Evolutionary conservation across 495 filamentous ascomycete species (phyloP), one percentile per base, ranked within the genome.

Genomic region (Aspergillus avenaceus): DNA sequence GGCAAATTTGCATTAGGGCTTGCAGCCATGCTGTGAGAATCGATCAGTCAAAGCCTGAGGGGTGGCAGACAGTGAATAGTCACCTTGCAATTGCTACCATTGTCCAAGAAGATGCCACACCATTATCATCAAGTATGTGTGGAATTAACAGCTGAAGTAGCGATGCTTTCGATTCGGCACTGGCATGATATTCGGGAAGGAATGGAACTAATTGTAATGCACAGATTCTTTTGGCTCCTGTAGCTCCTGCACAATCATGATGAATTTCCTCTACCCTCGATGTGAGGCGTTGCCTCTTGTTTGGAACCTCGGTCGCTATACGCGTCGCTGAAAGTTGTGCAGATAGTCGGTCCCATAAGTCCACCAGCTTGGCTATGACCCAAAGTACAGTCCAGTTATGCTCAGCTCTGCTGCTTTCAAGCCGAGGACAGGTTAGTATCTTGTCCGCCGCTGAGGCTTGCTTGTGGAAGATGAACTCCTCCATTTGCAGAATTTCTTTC

Each of bases 151-250:
- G 65, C 41, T 77, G 71, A n/a, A 85, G 41, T 5, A 74, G 58
- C 7, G 56, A 58, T 11, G 64, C 63, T 43, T 78, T 77, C 13
- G 64, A 64, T n/a, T 75, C 73, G 34, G 72, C 29, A 14, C 56
- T 55, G 7, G 57, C 47, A 50, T 64, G 66, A 21, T 67, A 61
- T 29, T 75, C 70, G 22, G 77, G 62, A 23, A 90, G 72, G 56
- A 97, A 95, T 0, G 86, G 81, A 18, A 96, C 58, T n/a, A 89
- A 70, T 54, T 96, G 90, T 21, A 97, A 68, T 28, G 86, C 85
- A 28, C 82, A 86, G 27, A 87, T 57, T 53, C 79, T 83, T 32
- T 72, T 69, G 11, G 74, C 69, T 4, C 77, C 67, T 41, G 85
- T 73, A 23, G 75, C 61, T 0, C 79, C 79, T 26, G 71, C 70